Evolutionary conservation across 1,284 basidiomycete species (phyloP), one percentile per base, ranked within the genome.

Genomic region (Phellopilus nigrolimitatus): DNA sequence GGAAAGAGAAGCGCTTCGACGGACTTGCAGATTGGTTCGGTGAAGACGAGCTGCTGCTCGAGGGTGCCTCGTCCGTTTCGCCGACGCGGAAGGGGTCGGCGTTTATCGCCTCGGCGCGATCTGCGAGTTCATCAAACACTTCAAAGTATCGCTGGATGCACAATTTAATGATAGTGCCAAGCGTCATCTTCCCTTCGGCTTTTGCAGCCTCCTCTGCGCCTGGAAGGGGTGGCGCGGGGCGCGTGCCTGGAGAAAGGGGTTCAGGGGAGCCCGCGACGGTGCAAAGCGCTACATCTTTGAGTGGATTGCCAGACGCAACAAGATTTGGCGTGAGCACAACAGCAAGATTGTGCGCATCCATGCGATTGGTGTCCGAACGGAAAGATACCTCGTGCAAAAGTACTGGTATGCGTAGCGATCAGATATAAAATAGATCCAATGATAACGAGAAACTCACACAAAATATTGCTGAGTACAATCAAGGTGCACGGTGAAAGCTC

Each of bases 121-220:
- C 88, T 53, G 65, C 68, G 15, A 84, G 67, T 58, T 91, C 86
- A 61, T 91, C 88, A 61, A 92, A 92, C 28, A 92, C 71, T 63
- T 92, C 90, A 64, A 85, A 91, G 64, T 91, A 92, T 38, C 79
- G 76, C 60, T 87, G 78, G 51, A 92, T 90, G 65, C 87, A 91
- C 31, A 88, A 68, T 60, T 83, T 82, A 63, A 91, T 71, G 43
- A 92, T 70, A 48, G 74, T 72, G 3, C 88, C 88, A 0, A 92
- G 70, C 1, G 87, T 89, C 8, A 79, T 81, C 55, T 67, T 69
- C 43, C 72, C 73, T 58, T 78, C 74, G 22, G 60, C 56, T 39
- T 62, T 60, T 41, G 61, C 57, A 54, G 58, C 49, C 59, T 49
- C 55, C 56, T 56, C 50, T 47, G 57, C 50, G 30, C 56, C 25